Conservation (phyloP, 2,329 filamentous ascomycete genomes). For the Botrytis pseudocinerea region DNA sequence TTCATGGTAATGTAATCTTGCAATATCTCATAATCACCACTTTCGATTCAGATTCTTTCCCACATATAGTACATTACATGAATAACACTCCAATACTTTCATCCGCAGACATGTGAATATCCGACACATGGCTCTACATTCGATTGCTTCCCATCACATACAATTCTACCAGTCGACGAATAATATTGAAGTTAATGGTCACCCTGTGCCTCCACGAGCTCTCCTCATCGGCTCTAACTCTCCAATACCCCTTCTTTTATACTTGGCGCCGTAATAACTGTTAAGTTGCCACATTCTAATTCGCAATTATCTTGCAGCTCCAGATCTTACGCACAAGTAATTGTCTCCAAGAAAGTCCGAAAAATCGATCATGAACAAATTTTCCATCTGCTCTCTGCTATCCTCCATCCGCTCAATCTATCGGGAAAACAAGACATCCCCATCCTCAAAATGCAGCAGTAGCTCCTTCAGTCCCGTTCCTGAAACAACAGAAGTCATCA, state of each 20-base stretch:
- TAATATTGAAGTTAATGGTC: not conserved
- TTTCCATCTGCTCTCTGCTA: not conserved
- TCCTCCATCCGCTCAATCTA: not conserved
- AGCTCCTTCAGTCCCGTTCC: not conserved
- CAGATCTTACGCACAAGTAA: not conserved
- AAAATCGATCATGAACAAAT: not conserved
- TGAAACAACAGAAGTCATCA: not conserved
- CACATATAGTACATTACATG: not conserved
- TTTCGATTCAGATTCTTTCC: not conserved
- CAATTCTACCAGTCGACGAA: not conserved
- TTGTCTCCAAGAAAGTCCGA: not conserved
- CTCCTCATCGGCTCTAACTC: not conserved
- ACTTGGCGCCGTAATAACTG: not conserved
- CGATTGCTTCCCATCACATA: not conserved
- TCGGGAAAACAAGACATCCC: not conserved
- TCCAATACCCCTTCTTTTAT: not conserved
- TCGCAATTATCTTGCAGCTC: not conserved
- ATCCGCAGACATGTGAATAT: not conserved
- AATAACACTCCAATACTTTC: not conserved
- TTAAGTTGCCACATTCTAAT: not conserved
- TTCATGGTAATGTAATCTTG: constrained; percentile 13
- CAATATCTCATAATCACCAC: not conserved
- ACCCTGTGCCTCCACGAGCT: not conserved
- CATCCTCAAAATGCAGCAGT: not conserved
- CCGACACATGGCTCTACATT: not conserved